A percentile compares a stretch with the other conserved stretches of the same genome.
phyloP scores from a whole-genome alignment of 179 eudicot genomes.

The Vitellaria paradoxa region DNA sequence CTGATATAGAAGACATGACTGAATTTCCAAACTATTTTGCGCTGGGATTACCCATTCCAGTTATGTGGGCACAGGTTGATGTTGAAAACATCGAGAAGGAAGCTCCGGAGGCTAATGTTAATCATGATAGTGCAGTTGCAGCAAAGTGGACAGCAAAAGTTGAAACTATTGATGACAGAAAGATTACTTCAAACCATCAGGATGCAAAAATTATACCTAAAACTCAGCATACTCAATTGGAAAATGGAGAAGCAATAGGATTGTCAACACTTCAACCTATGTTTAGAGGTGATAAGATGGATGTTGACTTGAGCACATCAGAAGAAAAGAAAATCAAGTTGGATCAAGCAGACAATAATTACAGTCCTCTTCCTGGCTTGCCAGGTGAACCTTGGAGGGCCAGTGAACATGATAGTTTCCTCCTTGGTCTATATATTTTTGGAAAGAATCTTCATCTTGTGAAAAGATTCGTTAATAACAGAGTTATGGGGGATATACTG shows the following conservation, averaged over 20 bases:
- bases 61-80: not conserved
- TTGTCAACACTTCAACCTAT: not conserved
- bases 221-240: not conserved
- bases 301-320: not conserved
- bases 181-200: not conserved
- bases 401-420: constrained; percentile 54
- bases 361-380: constrained; percentile 39
- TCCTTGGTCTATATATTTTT: constrained; percentile 62
- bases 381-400: constrained; percentile 44
- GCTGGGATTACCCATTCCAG: constrained; percentile 10
- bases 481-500: constrained; percentile 51
- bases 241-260: not conserved
- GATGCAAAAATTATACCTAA: not conserved
- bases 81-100: not conserved
- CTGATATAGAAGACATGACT: not conserved
- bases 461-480: constrained; percentile 49
- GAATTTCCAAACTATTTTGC: not conserved
- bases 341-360: constrained; percentile 10
- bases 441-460: constrained; percentile 65
- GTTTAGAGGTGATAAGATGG: constrained; percentile 1
- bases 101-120: constrained; percentile 19
- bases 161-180: not conserved
- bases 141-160: not conserved
- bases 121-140: not conserved
- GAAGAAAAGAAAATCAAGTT: constrained; percentile 17